Percentiles rank a stretch among this genome's conserved stretches.
Conservation (phyloP, 2,329 filamentous ascomycete species). For the Alternaria panax region DNA sequence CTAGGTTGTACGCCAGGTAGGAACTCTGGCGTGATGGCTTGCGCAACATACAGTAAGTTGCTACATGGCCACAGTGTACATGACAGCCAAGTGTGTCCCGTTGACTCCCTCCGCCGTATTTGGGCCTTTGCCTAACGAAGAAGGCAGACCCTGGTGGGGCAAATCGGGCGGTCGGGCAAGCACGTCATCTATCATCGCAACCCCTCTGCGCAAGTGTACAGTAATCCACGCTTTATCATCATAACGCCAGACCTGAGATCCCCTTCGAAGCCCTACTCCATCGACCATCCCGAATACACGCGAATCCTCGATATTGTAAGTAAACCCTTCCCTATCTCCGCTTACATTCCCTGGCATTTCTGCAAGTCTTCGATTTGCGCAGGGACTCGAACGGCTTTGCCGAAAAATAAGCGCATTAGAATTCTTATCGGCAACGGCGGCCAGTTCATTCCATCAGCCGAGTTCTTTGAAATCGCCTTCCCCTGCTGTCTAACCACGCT, state of each 20-base stretch:
- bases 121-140: conserved; percentile 12
- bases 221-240: conserved; percentile 37
- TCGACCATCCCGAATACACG: conserved; percentile 24
- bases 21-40: background rate
- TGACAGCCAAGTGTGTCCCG: background rate
- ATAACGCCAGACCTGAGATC: conserved; percentile 18
- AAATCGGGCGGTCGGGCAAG: conserved; percentile 27
- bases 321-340: conserved; percentile 13
- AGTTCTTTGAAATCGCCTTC: conserved; percentile 46
- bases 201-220: conserved; percentile 24
- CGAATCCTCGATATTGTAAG: conserved; percentile 35
- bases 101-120: background rate
- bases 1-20: background rate
- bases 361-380: conserved; percentile 23
- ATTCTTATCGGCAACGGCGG: conserved; percentile 40
- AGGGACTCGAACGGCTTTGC: conserved; percentile 39
- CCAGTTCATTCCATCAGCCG: conserved; percentile 46
- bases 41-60: background rate
- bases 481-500: conserved; percentile 27
- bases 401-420: conserved; percentile 39
- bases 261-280: conserved; percentile 9
- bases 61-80: background rate
- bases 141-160: conserved; percentile 24
- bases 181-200: conserved; percentile 31
- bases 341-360: conserved; percentile 12